Evolutionary conservation across 2,329 filamentous ascomycete genomes (phyloP), one percentile per base, ranked within the genome.

Genomic region (Aspergillus sp.): DNA sequence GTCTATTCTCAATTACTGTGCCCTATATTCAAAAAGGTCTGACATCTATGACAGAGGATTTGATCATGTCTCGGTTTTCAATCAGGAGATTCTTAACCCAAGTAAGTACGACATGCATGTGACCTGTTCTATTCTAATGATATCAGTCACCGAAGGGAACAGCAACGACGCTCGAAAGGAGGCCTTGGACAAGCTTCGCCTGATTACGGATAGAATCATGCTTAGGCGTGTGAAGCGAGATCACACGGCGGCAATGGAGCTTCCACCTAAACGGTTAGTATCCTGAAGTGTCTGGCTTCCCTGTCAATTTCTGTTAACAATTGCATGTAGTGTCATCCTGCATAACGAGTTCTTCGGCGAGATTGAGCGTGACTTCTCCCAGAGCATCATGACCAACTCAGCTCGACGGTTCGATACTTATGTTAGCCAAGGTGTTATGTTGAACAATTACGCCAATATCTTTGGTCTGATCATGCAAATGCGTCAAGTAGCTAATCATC

Each of bases 401-500:
- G 81, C 85, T 49, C 85, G 93, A 52, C 84, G 90, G 59, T 98
- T 97, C 57, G 88, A 97, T 62, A 97, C 90, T 0, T 98, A 97
- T 57, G 93, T 97, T 33, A 86, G 89, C 15, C 88, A 90, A 54
- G 90, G 90, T 73, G 91, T 97, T 17, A 82, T 98, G 69, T 79
- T 98, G 52, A 90, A 97, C 75, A 95, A 96, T 65, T 97, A 97
- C 59, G 93, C 93, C 73, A 98, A 98, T 66, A 97, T 98, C 55
- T 98, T 98, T 61, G 91, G 90, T 63, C 79, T 98, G 47, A 96
- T 98, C 63, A 97, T 97, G 89, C 90, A 95, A 68, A 97, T 98
- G 91, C 86, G 93, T 47, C 93, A 98, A 72, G 88, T 96, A 22
- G 90, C 93, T 6, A 93, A 98, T 57, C 93, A 98, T 64, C 93